These are phyloP conservation scores for Saturnispora zaruensis DNA, from an alignment of 805 yeast species.

Conservation along the genomic window DNA sequence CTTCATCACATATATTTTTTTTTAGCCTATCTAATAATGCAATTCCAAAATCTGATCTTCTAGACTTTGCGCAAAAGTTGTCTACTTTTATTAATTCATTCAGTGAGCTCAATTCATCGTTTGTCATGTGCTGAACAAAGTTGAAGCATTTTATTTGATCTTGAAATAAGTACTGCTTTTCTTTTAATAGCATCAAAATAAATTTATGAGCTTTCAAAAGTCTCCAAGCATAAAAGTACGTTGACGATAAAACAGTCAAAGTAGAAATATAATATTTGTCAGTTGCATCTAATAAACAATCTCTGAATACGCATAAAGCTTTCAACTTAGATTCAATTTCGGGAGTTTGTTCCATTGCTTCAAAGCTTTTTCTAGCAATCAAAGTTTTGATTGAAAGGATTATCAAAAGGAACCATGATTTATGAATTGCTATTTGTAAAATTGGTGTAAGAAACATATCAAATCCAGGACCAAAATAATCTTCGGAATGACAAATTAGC, in stretches of 20 bases:
- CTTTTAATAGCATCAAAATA: constrained; percentile 30
- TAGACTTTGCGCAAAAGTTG: not conserved
- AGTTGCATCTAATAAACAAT: constrained; percentile 13
- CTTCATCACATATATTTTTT: constrained; percentile 5
- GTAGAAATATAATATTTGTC: constrained; percentile 29
- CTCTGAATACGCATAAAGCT: not conserved
- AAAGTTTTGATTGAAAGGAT: constrained; percentile 25
- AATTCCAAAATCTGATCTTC: constrained; percentile 5
- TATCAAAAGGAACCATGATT: constrained; percentile 19
- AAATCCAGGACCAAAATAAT: constrained; percentile 29
- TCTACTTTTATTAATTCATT: constrained; percentile 9
- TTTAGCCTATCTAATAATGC: constrained; percentile 1
- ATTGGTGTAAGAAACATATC: constrained; percentile 33
- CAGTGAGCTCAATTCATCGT: constrained; percentile 15
- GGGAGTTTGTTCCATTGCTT: not conserved
- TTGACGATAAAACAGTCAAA: constrained; percentile 39
- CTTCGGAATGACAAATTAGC: constrained; percentile 25
- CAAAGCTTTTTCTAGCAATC: constrained; percentile 21
- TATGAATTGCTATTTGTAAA: constrained; percentile 32
- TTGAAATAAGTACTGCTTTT: constrained; percentile 6
- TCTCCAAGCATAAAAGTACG: constrained; percentile 63
- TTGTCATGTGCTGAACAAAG: constrained; percentile 15
- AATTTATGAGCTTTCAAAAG: constrained; percentile 48
- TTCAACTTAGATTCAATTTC: constrained; percentile 1
- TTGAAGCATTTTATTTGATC: constrained; percentile 8